Percentiles rank a stretch among this genome's conserved stretches.
These are phyloP conservation scores for Luffa aegyptiaca DNA, from an alignment of 306 rosid species.

Conservation along the genomic window DNA sequence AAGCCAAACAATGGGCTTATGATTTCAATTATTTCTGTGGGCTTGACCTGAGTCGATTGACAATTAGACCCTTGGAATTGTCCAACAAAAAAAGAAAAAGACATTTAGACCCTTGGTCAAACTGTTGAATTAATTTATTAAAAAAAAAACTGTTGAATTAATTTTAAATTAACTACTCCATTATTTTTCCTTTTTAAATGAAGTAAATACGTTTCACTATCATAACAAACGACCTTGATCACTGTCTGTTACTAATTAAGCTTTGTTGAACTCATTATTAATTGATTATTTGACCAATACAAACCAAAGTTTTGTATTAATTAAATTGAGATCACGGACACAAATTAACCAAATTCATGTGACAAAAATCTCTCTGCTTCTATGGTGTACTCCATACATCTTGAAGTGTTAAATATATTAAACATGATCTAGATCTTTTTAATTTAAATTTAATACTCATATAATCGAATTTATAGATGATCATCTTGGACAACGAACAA, in stretches of 20 bases:
- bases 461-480: neutral
- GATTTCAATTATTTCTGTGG: neutral
- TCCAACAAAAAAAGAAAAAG: too few species aligned
- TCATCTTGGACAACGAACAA: neutral
- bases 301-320: neutral
- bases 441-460: too few species aligned
- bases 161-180: neutral
- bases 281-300: neutral
- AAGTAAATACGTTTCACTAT: neutral
- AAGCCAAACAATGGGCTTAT: neutral
- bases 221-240: neutral
- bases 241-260: neutral
- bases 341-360: neutral
- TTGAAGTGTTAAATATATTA: neutral
- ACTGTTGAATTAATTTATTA: neutral
- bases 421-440: too few species aligned
- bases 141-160: neutral
- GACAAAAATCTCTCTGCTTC: neutral
- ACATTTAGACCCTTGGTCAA: neutral
- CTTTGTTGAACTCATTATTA: neutral
- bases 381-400: neutral
- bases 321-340: neutral
- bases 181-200: neutral
- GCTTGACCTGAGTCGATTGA: neutral
- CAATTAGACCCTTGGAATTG: neutral